Base-by-base conservation (phyloP, 73 alveolate species). In the Uronychia binucleata region DNA sequence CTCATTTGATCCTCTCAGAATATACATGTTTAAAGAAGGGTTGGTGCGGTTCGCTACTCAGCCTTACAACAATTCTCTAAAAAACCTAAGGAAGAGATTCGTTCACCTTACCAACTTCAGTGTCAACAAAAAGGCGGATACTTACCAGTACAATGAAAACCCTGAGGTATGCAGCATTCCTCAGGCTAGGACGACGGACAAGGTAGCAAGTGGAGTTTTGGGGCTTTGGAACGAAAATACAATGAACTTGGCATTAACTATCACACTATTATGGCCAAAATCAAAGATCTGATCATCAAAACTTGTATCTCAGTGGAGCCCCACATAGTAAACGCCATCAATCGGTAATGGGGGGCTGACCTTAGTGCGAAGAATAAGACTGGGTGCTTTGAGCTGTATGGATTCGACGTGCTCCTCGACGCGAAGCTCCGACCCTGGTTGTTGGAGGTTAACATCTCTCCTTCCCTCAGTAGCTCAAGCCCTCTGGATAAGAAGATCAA, bases 331-430 rank as follows among this genome's bases (percentile, higher is more conserved):
- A 89, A 94, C 33, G 77, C 78, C 19, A 5, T 11, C n/a, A 89
- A 90, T n/a, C n/a, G n/a, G n/a, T 34, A 90, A 83, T 75, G 28
- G 77, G 34, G 57, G 79, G 80, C 75, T 58, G 34, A 31, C 76
- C 29, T 82, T 19, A 46, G 90, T 67, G 86, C 91, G 19, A 86
- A 86, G 91, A 29, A 82, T 86, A 78, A 93, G 85, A 81, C 86
- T 59, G 86, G 85, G 78, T 94, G 96, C 78, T 94, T 94, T 88
- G 98, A 94, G 85, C 86, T 94, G 46, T 94, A 94, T 57, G 98
- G 96, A 1, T 94, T 88, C 81, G 98, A 94, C 82, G 90, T 94
- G 58, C 85, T 94, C 57, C 92, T 94, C 1, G 98, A 94, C 80
- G 82, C 88, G 26, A 91, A 94, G 80, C 91, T 94, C 57, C 87